Percentiles rank a stretch among this genome's conserved stretches.
Conservation (phyloP, 2,329 filamentous ascomycete genomes). For the Colletotrichum kahawae region DNA sequence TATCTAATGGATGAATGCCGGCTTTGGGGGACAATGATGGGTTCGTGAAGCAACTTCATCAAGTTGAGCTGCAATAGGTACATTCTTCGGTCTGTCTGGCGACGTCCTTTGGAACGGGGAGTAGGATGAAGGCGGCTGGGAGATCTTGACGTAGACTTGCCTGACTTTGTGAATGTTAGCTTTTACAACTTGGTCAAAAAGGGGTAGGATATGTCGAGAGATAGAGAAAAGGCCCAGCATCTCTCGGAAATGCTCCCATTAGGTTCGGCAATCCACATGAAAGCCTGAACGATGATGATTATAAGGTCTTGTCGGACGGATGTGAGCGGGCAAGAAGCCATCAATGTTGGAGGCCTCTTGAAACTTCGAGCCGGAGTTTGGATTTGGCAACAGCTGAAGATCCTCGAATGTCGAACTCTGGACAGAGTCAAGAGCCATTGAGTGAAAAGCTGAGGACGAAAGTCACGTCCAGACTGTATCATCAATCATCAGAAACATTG, state of each 20-base stretch:
- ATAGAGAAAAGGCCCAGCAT: too few relatives aligned
- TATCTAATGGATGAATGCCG: background rate
- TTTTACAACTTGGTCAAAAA: background rate
- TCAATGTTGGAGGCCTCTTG: background rate
- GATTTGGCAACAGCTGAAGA: background rate
- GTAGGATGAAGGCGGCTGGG: background rate
- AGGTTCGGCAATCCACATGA: background rate
- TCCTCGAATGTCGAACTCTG: background rate
- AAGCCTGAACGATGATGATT: background rate
- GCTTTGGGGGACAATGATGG: background rate
- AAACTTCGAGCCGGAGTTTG: accelerated
- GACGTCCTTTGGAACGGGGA: background rate
- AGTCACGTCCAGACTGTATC: accelerated
- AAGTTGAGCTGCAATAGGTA: background rate
- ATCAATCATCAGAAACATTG: accelerated
- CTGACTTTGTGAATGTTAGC: background rate
- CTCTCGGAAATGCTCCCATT: background rate
- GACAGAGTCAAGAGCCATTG: accelerated
- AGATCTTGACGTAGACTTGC: too few relatives aligned
- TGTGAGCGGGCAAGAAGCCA: accelerated
- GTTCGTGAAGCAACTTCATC: accelerated
- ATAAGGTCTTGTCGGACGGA: accelerated
- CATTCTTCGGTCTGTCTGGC: background rate
- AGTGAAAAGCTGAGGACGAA: background rate
- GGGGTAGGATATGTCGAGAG: background rate